Evolutionary conservation across 352 stramenopile species (phyloP).

Genomic region (Globisporangium middletonii): DNA sequence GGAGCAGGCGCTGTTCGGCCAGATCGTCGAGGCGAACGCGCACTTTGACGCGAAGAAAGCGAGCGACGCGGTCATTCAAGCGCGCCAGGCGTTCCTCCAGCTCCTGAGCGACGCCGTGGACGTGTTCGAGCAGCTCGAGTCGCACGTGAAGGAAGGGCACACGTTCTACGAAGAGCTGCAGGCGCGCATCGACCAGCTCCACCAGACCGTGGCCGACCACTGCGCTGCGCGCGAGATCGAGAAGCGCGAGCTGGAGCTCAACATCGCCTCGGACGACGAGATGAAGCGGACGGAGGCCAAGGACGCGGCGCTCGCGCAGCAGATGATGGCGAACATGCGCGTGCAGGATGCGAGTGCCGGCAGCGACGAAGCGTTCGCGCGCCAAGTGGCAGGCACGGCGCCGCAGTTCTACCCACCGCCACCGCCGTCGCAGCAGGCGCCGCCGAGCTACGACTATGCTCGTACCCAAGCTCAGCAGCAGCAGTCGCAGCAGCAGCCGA

Average conservation of each 20-base stretch:
- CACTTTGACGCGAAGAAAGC: constrained; percentile 58
- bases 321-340: constrained; percentile 72
- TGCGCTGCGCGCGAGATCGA: constrained; percentile 62
- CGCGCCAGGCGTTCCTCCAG: constrained; percentile 56
- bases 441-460: constrained; percentile 32
- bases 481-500: constrained; percentile 8
- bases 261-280: constrained; percentile 49
- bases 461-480: constrained; percentile 20
- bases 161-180: constrained; percentile 63
- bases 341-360: constrained; percentile 20
- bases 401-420: constrained; percentile 32
- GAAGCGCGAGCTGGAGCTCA: constrained; percentile 66
- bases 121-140: constrained; percentile 70
- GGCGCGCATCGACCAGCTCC: constrained; percentile 46
- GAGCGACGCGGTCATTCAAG: constrained; percentile 42
- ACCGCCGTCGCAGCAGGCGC: constrained; percentile 10
- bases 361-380: constrained; percentile 52
- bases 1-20: constrained; percentile 30
- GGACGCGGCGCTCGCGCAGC: constrained; percentile 49
- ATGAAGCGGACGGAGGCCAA: constrained; percentile 40
- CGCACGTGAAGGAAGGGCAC: constrained; percentile 60
- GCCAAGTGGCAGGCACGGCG: constrained; percentile 39
- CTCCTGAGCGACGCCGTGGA: constrained; percentile 62
- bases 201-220: constrained; percentile 72
- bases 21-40: constrained; percentile 39